phyloP scores from a whole-genome alignment of 306 rosid genomes.

The Prunus fruticosa region DNA sequence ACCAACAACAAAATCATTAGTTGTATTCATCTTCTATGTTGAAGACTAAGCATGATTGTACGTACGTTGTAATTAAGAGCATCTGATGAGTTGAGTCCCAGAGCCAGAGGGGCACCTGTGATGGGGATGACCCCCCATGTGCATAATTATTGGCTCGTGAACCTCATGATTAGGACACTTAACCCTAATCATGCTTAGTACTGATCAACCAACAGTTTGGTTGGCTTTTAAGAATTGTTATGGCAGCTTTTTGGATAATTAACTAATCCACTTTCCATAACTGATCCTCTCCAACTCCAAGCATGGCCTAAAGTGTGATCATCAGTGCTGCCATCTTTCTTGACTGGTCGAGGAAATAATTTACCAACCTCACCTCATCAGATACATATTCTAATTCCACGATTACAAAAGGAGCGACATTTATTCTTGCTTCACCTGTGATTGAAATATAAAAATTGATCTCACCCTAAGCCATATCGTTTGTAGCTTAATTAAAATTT shows the following conservation, averaged over 20 bases:
- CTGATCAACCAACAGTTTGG: constrained; percentile 32
- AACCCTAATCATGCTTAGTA: constrained; percentile 23
- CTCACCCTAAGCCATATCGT: too few relatives aligned
- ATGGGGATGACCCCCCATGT: background rate
- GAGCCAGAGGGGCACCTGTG: background rate
- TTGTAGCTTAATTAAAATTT: too few relatives aligned
- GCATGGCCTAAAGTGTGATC: background rate
- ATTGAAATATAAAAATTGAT: background rate
- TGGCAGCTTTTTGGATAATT: constrained; percentile 4
- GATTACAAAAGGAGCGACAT: background rate
- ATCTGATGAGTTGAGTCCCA: background rate
- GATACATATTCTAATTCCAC: background rate
- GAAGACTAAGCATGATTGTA: background rate
- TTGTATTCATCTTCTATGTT: background rate
- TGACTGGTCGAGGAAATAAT: background rate
- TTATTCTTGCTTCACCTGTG: background rate
- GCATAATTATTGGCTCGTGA: constrained; percentile 14
- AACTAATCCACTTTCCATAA: constrained; percentile 10
- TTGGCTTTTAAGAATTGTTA: constrained; percentile 17
- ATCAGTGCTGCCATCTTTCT: background rate
- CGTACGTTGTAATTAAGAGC: background rate
- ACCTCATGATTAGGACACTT: constrained; percentile 31
- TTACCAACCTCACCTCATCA: background rate
- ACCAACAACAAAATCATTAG: too few relatives aligned
- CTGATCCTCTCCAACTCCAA: background rate